Base-by-base conservation (phyloP, 2,329 filamentous ascomycete genomes). In the Dactylellina sp. region DNA sequence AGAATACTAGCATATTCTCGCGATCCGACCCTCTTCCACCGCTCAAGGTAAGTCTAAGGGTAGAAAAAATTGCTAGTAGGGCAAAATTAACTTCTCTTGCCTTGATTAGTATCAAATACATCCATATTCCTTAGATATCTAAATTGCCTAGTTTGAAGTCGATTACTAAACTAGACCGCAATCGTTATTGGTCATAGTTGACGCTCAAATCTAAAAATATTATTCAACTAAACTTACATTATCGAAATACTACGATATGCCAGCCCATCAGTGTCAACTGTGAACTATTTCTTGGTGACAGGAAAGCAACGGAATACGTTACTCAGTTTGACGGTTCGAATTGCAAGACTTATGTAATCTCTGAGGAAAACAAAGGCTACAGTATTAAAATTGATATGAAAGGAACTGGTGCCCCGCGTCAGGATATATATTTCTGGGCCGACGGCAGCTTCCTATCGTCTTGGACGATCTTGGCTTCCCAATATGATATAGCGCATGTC, bases 181-280 rank as follows among this genome's bases (percentile, higher is more conserved):
- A n/a, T n/a, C n/a, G n/a, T n/a, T n/a, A n/a, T n/a, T n/a, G n/a
- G n/a, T n/a, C n/a, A n/a, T n/a, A n/a, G n/a, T n/a, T n/a, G n/a
- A n/a, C n/a, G n/a, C n/a, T n/a, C n/a, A n/a, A n/a, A n/a, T n/a
- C n/a, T n/a, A n/a, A n/a, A n/a, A n/a, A n/a, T n/a, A n/a, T n/a
- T n/a, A n/a, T n/a, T n/a, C n/a, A n/a, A n/a, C n/a, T n/a, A n/a
- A n/a, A n/a, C n/a, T n/a, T n/a, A n/a, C n/a, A n/a, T n/a, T n/a
- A n/a, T n/a, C n/a, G n/a, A n/a, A n/a, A n/a, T n/a, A n/a, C 6
- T 25, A 18, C 28, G 46, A 40, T 7, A 64, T 55, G 60, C 60
- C 60, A 25, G 55, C 60, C 5, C 22, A 44, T 0, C 44, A 55
- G 37, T 11, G 37, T 64, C 9, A 46, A 14, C 12, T 64, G 60